phyloP scores from a whole-genome alignment of 805 yeast species.

The Spathaspora sp. region DNA sequence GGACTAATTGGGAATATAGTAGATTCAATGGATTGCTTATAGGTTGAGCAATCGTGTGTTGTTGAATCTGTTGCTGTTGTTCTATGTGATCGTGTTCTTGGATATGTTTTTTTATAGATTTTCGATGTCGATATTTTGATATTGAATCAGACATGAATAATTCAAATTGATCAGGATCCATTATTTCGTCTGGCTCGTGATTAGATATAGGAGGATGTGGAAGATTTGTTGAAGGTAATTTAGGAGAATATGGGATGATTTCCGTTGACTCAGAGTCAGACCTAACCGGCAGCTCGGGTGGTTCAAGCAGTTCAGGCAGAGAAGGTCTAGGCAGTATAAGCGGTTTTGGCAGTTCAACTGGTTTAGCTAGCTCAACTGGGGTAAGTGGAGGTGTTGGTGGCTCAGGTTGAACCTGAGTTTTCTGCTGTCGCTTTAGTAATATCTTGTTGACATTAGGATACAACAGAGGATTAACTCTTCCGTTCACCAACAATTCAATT shows the following conservation, averaged over 20 bases:
- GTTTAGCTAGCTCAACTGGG: neutral
- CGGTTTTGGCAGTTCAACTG: neutral
- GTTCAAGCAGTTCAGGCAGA: neutral
- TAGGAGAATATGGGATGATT: neutral
- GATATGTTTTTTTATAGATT: slow-evolving; percentile 4
- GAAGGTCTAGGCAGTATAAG: no score
- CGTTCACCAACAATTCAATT: slow-evolving; percentile 8
- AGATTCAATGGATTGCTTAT: slow-evolving; percentile 21
- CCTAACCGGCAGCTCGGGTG: neutral
- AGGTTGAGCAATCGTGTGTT: neutral
- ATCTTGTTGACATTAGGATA: slow-evolving; percentile 13
- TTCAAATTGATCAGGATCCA: slow-evolving; percentile 28
- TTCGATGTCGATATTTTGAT: slow-evolving; percentile 27
- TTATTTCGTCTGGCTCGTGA: neutral
- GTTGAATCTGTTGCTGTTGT: no score
- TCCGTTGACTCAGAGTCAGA: neutral
- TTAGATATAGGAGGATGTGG: neutral
- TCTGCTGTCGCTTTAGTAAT: neutral
- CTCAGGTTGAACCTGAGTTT: neutral
- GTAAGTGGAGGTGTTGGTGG: neutral
- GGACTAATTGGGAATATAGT: slow-evolving; percentile 21
- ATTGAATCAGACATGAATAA: slow-evolving; percentile 29
- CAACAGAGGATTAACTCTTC: slow-evolving; percentile 1
- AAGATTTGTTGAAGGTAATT: neutral
- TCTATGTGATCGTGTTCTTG: no score